These are phyloP conservation scores for Tulasnella sp. DNA, from an alignment of 768 basidiomycete species.

Conservation along the genomic window DNA sequence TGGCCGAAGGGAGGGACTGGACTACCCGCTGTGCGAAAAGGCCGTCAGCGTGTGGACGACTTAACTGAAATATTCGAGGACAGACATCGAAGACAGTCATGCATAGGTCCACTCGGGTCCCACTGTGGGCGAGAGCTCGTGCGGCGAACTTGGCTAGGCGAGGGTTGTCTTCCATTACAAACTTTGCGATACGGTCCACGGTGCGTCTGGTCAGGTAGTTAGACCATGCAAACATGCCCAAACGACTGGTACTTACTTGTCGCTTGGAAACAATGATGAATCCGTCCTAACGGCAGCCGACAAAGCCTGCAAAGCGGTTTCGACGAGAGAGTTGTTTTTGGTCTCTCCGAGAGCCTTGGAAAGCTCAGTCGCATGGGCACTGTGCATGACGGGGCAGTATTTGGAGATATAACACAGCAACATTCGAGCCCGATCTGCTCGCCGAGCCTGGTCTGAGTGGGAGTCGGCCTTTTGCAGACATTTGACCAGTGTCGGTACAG, in stretches of 20 bases:
- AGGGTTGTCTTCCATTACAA: slow-evolving; percentile 56
- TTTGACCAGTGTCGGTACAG: slow-evolving; percentile 74
- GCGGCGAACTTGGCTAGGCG: slow-evolving; percentile 83
- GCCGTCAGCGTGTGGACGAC: not conserved
- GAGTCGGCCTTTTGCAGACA: slow-evolving; percentile 50
- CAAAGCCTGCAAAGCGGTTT: slow-evolving; percentile 71
- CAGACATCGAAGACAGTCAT: slow-evolving; percentile 60
- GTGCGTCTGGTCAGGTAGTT: slow-evolving; percentile 50
- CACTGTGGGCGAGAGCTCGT: slow-evolving; percentile 61
- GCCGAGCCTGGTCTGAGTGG: slow-evolving; percentile 17
- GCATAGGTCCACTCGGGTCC: slow-evolving; percentile 52
- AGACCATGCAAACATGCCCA: not conserved
- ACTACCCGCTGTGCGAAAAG: slow-evolving; percentile 52
- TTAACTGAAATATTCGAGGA: not conserved
- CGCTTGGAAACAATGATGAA: slow-evolving; percentile 52
- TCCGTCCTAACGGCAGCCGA: slow-evolving; percentile 63
- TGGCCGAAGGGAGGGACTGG: slow-evolving; percentile 47
- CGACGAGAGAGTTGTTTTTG: slow-evolving; percentile 50
- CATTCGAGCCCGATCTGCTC: slow-evolving; percentile 19
- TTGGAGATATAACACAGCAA: slow-evolving; percentile 58
- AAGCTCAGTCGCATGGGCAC: slow-evolving; percentile 71
- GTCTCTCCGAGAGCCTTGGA: slow-evolving; percentile 65
- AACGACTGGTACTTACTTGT: slow-evolving; percentile 50
- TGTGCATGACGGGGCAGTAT: slow-evolving; percentile 66
- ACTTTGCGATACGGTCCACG: slow-evolving; percentile 58